These are phyloP conservation scores for Zasmidium citrigriseum DNA, from an alignment of 2,329 filamentous ascomycete genomes.

Conservation along the genomic window DNA sequence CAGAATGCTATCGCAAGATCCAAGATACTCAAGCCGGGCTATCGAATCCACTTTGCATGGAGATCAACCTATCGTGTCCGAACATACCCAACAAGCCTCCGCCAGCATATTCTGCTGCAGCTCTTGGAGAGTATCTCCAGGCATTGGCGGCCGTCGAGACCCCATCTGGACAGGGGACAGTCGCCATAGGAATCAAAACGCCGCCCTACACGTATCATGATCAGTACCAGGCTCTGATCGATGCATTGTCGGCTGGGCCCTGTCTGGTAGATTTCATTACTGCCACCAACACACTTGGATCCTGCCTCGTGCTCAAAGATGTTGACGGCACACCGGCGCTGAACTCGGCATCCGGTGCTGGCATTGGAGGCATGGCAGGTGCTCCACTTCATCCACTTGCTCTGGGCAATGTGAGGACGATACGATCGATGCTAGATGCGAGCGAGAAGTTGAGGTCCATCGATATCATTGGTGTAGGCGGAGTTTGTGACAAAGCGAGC, in stretches of 20 bases:
- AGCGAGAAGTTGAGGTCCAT: constrained; percentile 54
- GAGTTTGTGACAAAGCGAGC: constrained; percentile 65
- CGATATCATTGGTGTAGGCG: constrained; percentile 70
- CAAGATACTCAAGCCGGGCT: constrained; percentile 35
- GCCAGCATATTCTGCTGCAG: constrained; percentile 63
- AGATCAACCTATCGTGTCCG: constrained; percentile 77
- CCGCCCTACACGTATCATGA: constrained; percentile 73
- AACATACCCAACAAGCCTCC: constrained; percentile 71
- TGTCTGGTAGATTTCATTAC: constrained; percentile 66
- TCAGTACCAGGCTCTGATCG: constrained; percentile 62
- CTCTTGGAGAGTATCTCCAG: constrained; percentile 58
- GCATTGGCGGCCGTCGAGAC: constrained; percentile 37
- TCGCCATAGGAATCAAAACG: constrained; percentile 68
- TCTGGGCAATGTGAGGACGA: constrained; percentile 71
- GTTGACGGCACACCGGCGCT: constrained; percentile 41
- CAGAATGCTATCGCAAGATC: constrained; percentile 57
- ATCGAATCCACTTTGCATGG: constrained; percentile 62
- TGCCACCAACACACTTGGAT: constrained; percentile 73
- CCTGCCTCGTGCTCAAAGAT: constrained; percentile 58
- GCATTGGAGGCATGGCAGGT: constrained; percentile 72
- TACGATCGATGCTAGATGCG: constrained; percentile 61
- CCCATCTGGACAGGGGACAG: constrained; percentile 14
- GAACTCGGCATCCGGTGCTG: constrained; percentile 50
- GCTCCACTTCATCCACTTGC: constrained; percentile 71
- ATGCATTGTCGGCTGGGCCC: constrained; percentile 47